Evolutionary conservation across 805 yeast species (phyloP), one percentile per base, ranked within the genome.

Genomic region (Metschnikowia kofuensis): DNA sequence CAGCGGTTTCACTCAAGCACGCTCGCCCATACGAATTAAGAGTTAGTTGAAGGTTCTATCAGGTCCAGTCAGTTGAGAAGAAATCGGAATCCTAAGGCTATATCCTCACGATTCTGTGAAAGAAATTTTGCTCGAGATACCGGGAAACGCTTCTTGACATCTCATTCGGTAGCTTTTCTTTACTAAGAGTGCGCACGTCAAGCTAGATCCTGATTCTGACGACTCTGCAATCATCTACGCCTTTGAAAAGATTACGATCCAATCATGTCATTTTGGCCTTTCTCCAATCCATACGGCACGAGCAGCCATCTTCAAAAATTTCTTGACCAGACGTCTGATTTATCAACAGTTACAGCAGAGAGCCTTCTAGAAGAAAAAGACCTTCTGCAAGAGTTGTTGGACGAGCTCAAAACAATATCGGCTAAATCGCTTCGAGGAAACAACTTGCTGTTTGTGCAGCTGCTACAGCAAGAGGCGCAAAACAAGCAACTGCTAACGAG

Each of bases 241-340:
- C 2, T 21, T 21, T 21, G 21, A 21, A 3, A 21, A 21, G 21
- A 4, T 21, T 21, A 21, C 21, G 21, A 21, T 21, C 21, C 21
- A 21, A 21, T 3, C 4, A 73, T 73, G 78, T 73, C 78, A 42
- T 73, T 73, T 52, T 73, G 78, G 78, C 78, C 78, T 34, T 73
- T 73, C 51, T 59, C 74, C 38, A 72, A 64, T 44, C 56, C 74
- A 14, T 59, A 68, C 52, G 64, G 63, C 57, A 65, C 49, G 59
- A 70, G 69, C 55, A 66, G 67, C 52, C 68, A 57, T 53, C 69
- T 73, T 47, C 77, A 68, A 55, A 70, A 68, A 60, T 69, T 68
- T 49, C 62, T 73, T 47, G 78, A 73, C 57, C 57, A 68, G 4
- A 57, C 69, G 8, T 63, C 51, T 40, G 78, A 73, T 54, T 54